These are phyloP conservation scores for Mucor velutinosus DNA, from an alignment of 371 early-diverging fungal species.

Conservation along the genomic window DNA sequence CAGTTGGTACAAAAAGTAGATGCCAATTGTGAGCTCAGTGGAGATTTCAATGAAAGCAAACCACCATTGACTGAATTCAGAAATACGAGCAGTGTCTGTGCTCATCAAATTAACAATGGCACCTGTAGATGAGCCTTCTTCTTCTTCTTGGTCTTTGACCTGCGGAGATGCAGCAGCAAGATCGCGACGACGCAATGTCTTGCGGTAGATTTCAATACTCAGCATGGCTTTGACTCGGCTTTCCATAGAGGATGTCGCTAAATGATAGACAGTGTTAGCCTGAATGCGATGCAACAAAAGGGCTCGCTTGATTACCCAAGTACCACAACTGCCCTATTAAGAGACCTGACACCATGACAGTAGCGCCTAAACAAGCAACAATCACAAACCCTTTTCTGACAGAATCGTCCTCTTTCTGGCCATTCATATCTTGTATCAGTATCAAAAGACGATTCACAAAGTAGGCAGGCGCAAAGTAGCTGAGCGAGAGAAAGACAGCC, in stretches of 20 bases:
- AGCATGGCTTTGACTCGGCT: slow-evolving; percentile 53
- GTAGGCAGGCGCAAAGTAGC: slow-evolving; percentile 43
- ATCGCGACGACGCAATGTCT: slow-evolving; percentile 64
- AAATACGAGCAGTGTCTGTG: slow-evolving; percentile 69
- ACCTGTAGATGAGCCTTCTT: slow-evolving; percentile 62
- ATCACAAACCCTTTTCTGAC: slow-evolving; percentile 39
- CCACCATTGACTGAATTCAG: slow-evolving; percentile 51
- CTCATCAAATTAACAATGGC: slow-evolving; percentile 84
- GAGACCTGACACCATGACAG: slow-evolving; percentile 42
- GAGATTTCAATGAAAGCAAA: slow-evolving; percentile 55
- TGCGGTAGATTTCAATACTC: slow-evolving; percentile 62
- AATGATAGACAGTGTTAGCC: not conserved
- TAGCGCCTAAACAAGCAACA: slow-evolving; percentile 44
- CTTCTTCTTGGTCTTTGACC: slow-evolving; percentile 43
- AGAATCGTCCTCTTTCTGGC: slow-evolving; percentile 9
- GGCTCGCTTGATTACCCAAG: slow-evolving; percentile 31
- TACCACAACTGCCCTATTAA: slow-evolving; percentile 55
- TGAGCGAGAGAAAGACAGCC: slow-evolving; percentile 25
- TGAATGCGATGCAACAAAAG: not conserved
- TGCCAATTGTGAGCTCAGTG: slow-evolving; percentile 60
- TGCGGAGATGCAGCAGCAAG: slow-evolving; percentile 21
- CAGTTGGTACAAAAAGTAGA: slow-evolving; percentile 62
- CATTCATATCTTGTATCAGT: slow-evolving; percentile 35
- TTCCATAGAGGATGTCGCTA: slow-evolving; percentile 43
- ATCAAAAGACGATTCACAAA: slow-evolving; percentile 41